These are phyloP conservation scores for Meredithiella fracta DNA, from an alignment of 2,329 filamentous ascomycete species.

Conservation along the genomic window DNA sequence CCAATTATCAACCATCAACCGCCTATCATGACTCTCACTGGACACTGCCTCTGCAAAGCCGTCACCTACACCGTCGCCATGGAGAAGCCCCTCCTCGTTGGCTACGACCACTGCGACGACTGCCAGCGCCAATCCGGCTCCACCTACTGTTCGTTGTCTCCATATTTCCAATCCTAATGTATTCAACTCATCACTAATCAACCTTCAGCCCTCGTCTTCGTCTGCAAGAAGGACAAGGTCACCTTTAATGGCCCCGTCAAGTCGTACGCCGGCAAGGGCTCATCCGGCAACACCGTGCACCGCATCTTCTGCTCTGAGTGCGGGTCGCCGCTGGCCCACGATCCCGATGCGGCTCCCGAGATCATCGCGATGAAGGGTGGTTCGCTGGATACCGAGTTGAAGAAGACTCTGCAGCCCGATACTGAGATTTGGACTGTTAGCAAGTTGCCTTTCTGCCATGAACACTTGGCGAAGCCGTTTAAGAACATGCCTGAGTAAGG, in stretches of 20 bases:
- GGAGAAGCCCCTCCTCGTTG: conserved; percentile 36
- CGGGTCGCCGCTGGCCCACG: conserved; percentile 53
- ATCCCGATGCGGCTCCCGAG: conserved; percentile 51
- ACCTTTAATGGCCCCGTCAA: conserved; percentile 47
- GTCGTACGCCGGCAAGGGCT: conserved; percentile 43
- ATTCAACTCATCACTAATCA: neutral
- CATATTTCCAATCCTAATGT: neutral
- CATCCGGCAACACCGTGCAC: conserved; percentile 46
- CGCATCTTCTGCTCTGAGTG: conserved; percentile 55
- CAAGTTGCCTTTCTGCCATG: conserved; percentile 55
- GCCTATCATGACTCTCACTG: conserved; percentile 41
- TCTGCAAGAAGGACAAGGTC: conserved; percentile 50
- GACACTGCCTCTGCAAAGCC: conserved; percentile 55
- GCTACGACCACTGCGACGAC: conserved; percentile 58
- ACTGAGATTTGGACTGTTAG: conserved; percentile 54
- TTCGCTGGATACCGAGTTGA: conserved; percentile 44
- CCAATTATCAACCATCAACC: neutral
- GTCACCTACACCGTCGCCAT: conserved; percentile 49
- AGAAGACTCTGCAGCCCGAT: conserved; percentile 51
- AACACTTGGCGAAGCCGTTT: conserved; percentile 46
- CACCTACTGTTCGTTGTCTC: conserved; percentile 41
- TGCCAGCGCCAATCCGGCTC: conserved; percentile 55
- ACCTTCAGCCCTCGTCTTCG: conserved; percentile 41
- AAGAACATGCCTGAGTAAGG: conserved; percentile 43
- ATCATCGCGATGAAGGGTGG: conserved; percentile 56